Conservation (phyloP, 768 basidiomycete genomes). For the Mycena galericulata region DNA sequence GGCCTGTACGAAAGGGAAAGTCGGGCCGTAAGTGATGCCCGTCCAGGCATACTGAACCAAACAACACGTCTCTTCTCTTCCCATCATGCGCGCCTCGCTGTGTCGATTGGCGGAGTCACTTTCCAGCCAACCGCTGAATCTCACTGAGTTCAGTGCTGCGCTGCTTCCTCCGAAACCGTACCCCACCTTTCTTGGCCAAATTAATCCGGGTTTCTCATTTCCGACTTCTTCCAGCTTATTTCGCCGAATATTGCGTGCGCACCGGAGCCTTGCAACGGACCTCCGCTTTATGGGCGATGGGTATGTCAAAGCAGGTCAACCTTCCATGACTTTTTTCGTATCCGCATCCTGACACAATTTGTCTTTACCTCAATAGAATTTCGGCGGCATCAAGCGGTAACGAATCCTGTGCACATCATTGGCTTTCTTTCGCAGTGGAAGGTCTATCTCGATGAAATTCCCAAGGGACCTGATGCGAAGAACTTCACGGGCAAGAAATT, state of each 20-base stretch:
- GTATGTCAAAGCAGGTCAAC: slow-evolving; percentile 83
- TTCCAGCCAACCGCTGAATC: slow-evolving; percentile 66
- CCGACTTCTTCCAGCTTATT: slow-evolving; percentile 70
- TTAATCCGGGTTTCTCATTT: slow-evolving; percentile 1
- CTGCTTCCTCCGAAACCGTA: slow-evolving; percentile 90
- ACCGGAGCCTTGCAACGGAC: slow-evolving; percentile 76
- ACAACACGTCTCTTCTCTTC: neutral
- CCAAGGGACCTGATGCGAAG: slow-evolving; percentile 56
- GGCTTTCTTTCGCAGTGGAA: slow-evolving; percentile 98
- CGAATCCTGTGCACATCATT: slow-evolving; percentile 92
- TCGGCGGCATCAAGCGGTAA: slow-evolving; percentile 79
- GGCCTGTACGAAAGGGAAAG: too few relatives aligned
- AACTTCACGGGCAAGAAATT: slow-evolving; percentile 74
- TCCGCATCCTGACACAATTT: too few relatives aligned
- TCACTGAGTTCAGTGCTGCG: slow-evolving; percentile 72
- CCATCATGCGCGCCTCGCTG: slow-evolving; percentile 55
- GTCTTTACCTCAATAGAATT: slow-evolving; percentile 70
- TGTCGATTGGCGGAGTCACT: slow-evolving; percentile 67
- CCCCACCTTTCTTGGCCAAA: slow-evolving; percentile 41
- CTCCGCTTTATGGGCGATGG: slow-evolving; percentile 89
- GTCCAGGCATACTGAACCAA: too few relatives aligned
- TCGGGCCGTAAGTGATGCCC: too few relatives aligned
- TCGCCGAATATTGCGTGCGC: slow-evolving; percentile 83
- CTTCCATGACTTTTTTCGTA: neutral
- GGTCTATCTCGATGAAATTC: slow-evolving; percentile 83